Evolutionary conservation across 2,329 filamentous ascomycete genomes (phyloP).

Genomic region (Corinectria fuckeliana): DNA sequence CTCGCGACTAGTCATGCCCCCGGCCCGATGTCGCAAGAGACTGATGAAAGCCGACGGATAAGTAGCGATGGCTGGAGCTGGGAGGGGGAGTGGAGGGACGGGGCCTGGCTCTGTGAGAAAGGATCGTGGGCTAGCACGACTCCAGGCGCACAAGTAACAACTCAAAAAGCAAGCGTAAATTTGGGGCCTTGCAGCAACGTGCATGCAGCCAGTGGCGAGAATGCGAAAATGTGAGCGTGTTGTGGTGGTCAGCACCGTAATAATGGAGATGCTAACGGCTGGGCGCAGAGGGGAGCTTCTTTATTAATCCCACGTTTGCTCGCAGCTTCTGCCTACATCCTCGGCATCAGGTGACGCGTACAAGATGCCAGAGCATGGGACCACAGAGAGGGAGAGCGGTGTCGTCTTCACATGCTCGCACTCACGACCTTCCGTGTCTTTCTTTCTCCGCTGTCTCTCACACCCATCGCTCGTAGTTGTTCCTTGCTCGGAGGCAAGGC

Average conservation of each 20-base stretch:
- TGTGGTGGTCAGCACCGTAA: background rate
- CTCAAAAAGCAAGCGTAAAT: slow-evolving; percentile 20
- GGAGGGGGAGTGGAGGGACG: too few relatives aligned
- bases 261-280: slow-evolving; percentile 16
- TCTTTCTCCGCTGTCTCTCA: background rate
- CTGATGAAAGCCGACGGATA: background rate
- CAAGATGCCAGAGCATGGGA: background rate
- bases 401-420: background rate
- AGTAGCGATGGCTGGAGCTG: background rate
- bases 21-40: slow-evolving; percentile 20
- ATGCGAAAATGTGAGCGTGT: background rate
- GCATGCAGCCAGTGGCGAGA: slow-evolving; percentile 17
- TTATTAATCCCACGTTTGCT: background rate
- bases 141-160: slow-evolving; percentile 2
- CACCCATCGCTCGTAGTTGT: too few relatives aligned
- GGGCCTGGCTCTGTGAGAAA: too few relatives aligned
- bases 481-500: too few relatives aligned
- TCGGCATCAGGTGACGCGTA: background rate
- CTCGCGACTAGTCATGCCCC: background rate
- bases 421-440: background rate
- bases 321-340: background rate
- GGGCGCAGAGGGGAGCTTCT: background rate
- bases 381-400: background rate
- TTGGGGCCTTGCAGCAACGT: slow-evolving; percentile 23
- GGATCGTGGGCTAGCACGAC: slow-evolving; percentile 2